phyloP scores from a whole-genome alignment of 495 filamentous ascomycete genomes.

The Hypoxylon subgilvum region DNA sequence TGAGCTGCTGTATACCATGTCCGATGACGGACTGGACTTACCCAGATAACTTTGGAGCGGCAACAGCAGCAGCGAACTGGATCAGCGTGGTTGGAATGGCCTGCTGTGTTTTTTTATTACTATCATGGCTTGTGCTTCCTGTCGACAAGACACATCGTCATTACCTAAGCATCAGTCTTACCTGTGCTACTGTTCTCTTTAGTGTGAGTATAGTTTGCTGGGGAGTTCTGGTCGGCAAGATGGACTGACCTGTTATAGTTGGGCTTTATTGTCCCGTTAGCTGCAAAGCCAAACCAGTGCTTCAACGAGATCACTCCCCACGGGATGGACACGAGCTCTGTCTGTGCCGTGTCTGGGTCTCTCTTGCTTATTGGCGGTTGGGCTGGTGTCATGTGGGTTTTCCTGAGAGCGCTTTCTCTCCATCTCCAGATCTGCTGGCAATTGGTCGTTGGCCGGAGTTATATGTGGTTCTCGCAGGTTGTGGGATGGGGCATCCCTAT shows the following conservation, averaged over 20 bases:
- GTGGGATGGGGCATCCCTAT: slow-evolving; percentile 84
- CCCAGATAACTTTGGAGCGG: slow-evolving; percentile 70
- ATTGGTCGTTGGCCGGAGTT: slow-evolving; percentile 81
- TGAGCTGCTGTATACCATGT: slow-evolving; percentile 86
- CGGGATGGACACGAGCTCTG: slow-evolving; percentile 80
- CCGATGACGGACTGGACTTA: slow-evolving; percentile 85
- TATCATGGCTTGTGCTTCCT: slow-evolving; percentile 83
- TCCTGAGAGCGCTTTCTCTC: slow-evolving; percentile 86
- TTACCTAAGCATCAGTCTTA: slow-evolving; percentile 87
- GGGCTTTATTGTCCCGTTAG: slow-evolving; percentile 89
- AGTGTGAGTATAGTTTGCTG: slow-evolving; percentile 61
- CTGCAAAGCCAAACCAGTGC: slow-evolving; percentile 79
- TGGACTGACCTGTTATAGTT: slow-evolving; percentile 50
- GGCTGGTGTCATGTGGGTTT: slow-evolving; percentile 83
- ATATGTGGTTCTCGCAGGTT: slow-evolving; percentile 84
- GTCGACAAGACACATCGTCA: slow-evolving; percentile 90
- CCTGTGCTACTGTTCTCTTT: slow-evolving; percentile 74
- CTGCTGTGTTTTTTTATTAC: slow-evolving; percentile 74
- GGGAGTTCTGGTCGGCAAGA: background rate
- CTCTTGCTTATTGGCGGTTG: slow-evolving; percentile 86
- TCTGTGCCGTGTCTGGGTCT: slow-evolving; percentile 87
- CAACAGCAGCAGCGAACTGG: slow-evolving; percentile 73
- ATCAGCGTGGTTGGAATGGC: slow-evolving; percentile 76
- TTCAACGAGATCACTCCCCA: slow-evolving; percentile 90
- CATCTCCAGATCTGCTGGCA: slow-evolving; percentile 99